These are phyloP conservation scores for Trametes gibbosa DNA, from an alignment of 768 basidiomycete genomes.

Conservation along the genomic window DNA sequence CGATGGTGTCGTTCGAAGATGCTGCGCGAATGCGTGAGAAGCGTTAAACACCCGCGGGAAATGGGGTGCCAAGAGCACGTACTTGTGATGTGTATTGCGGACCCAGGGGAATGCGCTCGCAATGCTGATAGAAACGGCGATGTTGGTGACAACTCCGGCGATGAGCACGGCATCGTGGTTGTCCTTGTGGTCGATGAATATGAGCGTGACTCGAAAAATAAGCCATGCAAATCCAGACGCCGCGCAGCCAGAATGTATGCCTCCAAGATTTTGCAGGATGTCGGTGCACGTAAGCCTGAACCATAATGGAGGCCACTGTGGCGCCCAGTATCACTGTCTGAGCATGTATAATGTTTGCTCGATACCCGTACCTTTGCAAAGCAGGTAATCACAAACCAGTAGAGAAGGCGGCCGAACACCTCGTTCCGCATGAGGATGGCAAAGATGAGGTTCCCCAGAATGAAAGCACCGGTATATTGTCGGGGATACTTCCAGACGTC, in stretches of 20 bases:
- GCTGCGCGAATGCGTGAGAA: constrained; percentile 26
- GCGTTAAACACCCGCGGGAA: neutral
- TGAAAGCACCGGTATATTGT: constrained; percentile 36
- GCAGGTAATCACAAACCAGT: constrained; percentile 33
- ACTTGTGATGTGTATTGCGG: constrained; percentile 43
- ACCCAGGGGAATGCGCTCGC: constrained; percentile 42
- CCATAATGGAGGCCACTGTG: constrained; percentile 41
- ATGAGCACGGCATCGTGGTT: constrained; percentile 37
- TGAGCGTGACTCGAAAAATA: constrained; percentile 34
- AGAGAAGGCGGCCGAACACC: constrained; percentile 39
- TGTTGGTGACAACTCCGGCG: constrained; percentile 38
- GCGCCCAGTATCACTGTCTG: neutral
- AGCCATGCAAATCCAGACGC: constrained; percentile 38
- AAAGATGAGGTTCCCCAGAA: constrained; percentile 39
- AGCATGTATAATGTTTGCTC: neutral
- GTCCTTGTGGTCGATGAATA: constrained; percentile 35
- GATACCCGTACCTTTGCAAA: constrained; percentile 36
- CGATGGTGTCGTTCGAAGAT: constrained; percentile 44
- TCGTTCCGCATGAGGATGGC: constrained; percentile 45
- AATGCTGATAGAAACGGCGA: constrained; percentile 37
- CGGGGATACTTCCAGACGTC: constrained; percentile 37
- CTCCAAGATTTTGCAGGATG: constrained; percentile 38
- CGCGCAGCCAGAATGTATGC: constrained; percentile 45
- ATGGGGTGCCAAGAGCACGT: constrained; percentile 16
- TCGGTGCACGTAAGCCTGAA: constrained; percentile 40